A percentile compares a stretch with the other conserved stretches of the same genome.
These are phyloP conservation scores for Aegilops sharonensis DNA, from an alignment of 176 grass and related monocot species.

Conservation along the genomic window DNA sequence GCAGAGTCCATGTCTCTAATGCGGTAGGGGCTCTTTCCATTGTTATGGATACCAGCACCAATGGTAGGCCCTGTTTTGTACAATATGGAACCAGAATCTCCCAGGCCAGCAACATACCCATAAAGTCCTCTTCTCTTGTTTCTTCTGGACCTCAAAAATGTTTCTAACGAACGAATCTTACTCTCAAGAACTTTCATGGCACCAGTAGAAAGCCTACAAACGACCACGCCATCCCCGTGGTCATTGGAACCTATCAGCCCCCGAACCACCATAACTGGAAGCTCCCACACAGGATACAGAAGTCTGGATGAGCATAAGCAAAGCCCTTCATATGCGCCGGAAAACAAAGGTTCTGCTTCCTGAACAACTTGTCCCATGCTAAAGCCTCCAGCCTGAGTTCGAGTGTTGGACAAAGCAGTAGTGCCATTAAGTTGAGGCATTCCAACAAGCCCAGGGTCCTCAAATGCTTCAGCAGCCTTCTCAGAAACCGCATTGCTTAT, in stretches of 20 bases:
- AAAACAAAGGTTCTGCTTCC: slow-evolving; percentile 88
- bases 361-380: slow-evolving; percentile 99
- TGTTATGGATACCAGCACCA: slow-evolving; percentile 38
- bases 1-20: slow-evolving; percentile 41
- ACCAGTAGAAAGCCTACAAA: slow-evolving; percentile 71
- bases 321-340: slow-evolving; percentile 94
- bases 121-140: slow-evolving; percentile 95
- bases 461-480: slow-evolving; percentile 94
- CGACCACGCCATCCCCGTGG: slow-evolving; percentile 54
- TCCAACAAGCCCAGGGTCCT: slow-evolving; percentile 85
- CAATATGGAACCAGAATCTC: slow-evolving; percentile 90
- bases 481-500: slow-evolving; percentile 74
- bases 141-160: slow-evolving; percentile 95
- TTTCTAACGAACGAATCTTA: slow-evolving; percentile 84
- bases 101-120: slow-evolving; percentile 85
- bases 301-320: slow-evolving; percentile 94
- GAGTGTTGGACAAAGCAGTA: slow-evolving; percentile 62
- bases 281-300: slow-evolving; percentile 89
- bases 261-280: slow-evolving; percentile 79
- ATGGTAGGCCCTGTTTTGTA: slow-evolving; percentile 66
- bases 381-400: slow-evolving; percentile 81
- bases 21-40: slow-evolving; percentile 40
- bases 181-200: slow-evolving; percentile 87
- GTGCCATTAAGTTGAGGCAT: slow-evolving; percentile 75
- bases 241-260: slow-evolving; percentile 49